Evolutionary conservation across 768 basidiomycete species (phyloP), one percentile per base, ranked within the genome.

Genomic region (Leccinum ochraceum): DNA sequence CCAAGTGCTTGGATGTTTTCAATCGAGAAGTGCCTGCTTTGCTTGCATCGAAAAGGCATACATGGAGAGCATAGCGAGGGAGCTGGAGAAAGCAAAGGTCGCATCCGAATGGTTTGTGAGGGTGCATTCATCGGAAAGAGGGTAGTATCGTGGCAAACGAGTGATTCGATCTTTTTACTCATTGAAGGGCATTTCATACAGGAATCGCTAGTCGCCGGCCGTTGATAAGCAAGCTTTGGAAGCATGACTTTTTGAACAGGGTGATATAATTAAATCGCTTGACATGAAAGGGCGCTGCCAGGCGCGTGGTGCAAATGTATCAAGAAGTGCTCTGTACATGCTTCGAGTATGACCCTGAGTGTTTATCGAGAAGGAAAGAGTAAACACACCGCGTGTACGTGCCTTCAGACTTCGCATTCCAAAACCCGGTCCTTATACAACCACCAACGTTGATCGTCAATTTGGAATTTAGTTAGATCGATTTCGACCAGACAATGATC

Each of bases 21-120:
- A 77, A 77, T 54, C 66, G 67, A 10, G 72, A 66, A 3, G 39
- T 84, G 5, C 77, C 79, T 0, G 66, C 67, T 17, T 68, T 70
- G 49, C 58, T 86, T 14, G 77, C 75, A 2, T 72, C 64, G 8
- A 82, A 82, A 3, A 76, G 81, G 64, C 63, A 66, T 77, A 78
- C 59, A 66, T 60, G 3, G 82, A 85, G 61, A 77, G 84, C 51
- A 56, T 80, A 2, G 74, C 64, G 9, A 65, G 71, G 6, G 82
- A 81, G 0, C 65, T 86, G 50, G 80, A 54, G 26, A 54, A 61
- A 22, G 28, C 44, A 2, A 30, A 26, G 16, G 50, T 17, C 4
- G 36, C 57, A 30, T 26, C 20, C 6, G 16, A 34, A 11, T 13
- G 9, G 13, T 39, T 58, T 20, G 16, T 48, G 9, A 51, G 16